phyloP scores from a whole-genome alignment of 2,329 filamentous ascomycete genomes.

The Onygenales sp. region DNA sequence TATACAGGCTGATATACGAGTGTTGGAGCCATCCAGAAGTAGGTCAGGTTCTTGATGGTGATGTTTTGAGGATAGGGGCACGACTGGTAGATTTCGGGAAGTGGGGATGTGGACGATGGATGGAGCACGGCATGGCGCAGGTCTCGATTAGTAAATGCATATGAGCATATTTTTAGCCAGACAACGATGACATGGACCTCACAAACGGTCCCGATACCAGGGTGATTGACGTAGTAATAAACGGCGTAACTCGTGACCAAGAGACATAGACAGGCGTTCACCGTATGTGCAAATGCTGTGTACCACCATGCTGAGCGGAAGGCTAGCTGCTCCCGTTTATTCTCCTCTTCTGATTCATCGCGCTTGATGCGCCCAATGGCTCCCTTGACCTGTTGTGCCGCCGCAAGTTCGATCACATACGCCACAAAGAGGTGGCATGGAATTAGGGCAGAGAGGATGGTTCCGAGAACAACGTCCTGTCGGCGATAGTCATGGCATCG shows the following conservation, averaged over 20 bases:
- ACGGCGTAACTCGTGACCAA: conserved; percentile 74
- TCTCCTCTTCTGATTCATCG: conserved; percentile 47
- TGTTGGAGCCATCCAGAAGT: conserved; percentile 98
- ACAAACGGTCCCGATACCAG: conserved; percentile 81
- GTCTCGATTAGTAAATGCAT: conserved; percentile 93
- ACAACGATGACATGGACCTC: conserved; percentile 90
- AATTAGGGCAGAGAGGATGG: conserved; percentile 73
- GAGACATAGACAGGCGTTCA: conserved; percentile 77
- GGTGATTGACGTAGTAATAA: conserved; percentile 86
- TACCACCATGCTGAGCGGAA: conserved; percentile 71
- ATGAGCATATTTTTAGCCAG: conserved; percentile 92
- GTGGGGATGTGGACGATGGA: conserved; percentile 54
- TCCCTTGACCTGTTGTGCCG: conserved; percentile 66
- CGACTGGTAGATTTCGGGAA: conserved; percentile 71
- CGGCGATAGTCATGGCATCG: conserved; percentile 78
- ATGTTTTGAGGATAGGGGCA: conserved; percentile 91
- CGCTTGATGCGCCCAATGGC: conserved; percentile 50
- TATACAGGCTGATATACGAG: conserved; percentile 96
- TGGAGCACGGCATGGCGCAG: conserved; percentile 84
- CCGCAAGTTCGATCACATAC: conserved; percentile 77
- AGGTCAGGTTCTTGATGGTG: conserved; percentile 74
- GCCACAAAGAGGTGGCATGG: conserved; percentile 86
- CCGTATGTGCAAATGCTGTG: conserved; percentile 67
- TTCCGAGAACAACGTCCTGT: conserved; percentile 66
- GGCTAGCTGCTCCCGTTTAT: conserved; percentile 48